Evolutionary conservation across 257 asterid species (phyloP), one percentile per base, ranked within the genome.

Genomic region (Solanum arcanum): DNA sequence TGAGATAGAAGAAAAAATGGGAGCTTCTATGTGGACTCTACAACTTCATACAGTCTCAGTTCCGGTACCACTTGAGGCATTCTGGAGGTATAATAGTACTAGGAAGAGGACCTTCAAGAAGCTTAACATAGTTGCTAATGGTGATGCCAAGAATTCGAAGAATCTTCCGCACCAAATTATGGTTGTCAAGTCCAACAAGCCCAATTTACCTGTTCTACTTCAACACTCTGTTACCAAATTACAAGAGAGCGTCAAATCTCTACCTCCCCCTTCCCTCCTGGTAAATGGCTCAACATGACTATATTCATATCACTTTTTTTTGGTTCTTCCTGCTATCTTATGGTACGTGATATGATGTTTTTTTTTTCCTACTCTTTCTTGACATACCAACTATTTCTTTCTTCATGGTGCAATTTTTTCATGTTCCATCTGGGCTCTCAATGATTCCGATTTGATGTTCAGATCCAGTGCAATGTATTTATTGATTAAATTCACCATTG

Each of bases 261-360:
- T 90, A 33, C 97, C 99, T 70, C 91, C 94, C 68, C 47, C 91
- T 85, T 83, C 86, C 83, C 90, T 87, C 89, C 87, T 93, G 91
- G 99, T 96, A 91, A 91, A 72, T 64, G 60, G 72, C 86, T 25
- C 20, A 25, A 64, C 35, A n/a, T 64, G 35, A 12, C 35, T 59
- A 59, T 8, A 59, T 8, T 59, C 12, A 56, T 18, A 56, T 56
- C 64, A 56, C 27, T 59, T 21, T 59, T 33, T 33, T 33, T 59
- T 59, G 21, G 86, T 59, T 83, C 86, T 37, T n/a, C 64, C 9
- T 62, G 6, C 33, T 20, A 39, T 52, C 52, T 59, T 83, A 6
- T 49, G n/a, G 62, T 52, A 52, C 20, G n/a, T 56, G 64, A 18
- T 56, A 56, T 56, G n/a, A 20, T 56, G 62, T 52, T 52, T 52